A percentile compares a stretch with the other conserved stretches of the same genome.
Conservation (phyloP, 164 flowering plant species). For the Stephania cephalantha region DNA sequence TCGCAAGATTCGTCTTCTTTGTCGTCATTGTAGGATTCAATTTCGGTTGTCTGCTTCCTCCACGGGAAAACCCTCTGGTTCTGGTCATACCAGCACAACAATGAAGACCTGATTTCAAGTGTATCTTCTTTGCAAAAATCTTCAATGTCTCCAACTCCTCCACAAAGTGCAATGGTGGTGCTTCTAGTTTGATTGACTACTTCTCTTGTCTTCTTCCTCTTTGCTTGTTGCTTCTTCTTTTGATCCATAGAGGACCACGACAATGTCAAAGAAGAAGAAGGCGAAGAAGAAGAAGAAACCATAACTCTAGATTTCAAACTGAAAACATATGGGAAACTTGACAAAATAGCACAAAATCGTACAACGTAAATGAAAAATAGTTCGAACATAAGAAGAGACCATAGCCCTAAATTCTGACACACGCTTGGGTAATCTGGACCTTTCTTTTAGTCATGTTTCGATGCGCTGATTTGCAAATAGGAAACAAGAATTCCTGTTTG, state of each 20-base stretch:
- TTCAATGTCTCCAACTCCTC: slow-evolving; percentile 20
- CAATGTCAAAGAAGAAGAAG: neutral
- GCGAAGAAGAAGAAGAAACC: no score
- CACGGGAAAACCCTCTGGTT: slow-evolving; percentile 67
- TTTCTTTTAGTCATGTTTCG: no score
- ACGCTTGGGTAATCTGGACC: no score
- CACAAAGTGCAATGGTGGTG: neutral
- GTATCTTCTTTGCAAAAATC: slow-evolving; percentile 20
- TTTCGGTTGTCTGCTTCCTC: slow-evolving; percentile 26
- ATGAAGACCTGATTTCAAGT: slow-evolving; percentile 36
- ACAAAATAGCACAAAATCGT: no score
- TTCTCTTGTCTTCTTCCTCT: neutral
- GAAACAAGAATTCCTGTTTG: no score
- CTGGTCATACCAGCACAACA: slow-evolving; percentile 51
- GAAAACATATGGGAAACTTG: no score
- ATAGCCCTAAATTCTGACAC: no score
- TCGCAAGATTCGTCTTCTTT: slow-evolving; percentile 9
- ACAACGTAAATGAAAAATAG: no score
- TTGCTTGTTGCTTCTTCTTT: slow-evolving; percentile 3
- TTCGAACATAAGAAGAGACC: no score
- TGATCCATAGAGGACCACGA: neutral
- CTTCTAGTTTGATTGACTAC: neutral
- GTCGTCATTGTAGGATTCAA: neutral
- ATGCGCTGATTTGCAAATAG: no score
- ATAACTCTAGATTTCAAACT: no score